Percentiles rank a stretch among this genome's conserved stretches.
Evolutionary conservation across 2,329 filamentous ascomycete genomes (phyloP).

Genomic region (Aphanoascus verrucosus): DNA sequence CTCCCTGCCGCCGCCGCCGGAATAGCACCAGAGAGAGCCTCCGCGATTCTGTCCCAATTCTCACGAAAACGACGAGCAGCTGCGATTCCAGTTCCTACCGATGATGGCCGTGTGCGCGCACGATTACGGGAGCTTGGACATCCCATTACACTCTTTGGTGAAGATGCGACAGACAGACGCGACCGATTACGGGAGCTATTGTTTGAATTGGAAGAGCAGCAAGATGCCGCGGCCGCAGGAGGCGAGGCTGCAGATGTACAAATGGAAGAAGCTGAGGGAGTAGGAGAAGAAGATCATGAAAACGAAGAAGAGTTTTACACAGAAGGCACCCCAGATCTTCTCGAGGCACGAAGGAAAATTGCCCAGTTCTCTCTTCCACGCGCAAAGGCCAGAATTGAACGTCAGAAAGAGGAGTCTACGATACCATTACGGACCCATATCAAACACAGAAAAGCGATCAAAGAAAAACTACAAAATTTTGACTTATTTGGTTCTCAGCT

Average conservation of each 20-base stretch:
- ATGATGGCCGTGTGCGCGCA: conserved; percentile 74
- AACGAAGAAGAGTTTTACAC: conserved; percentile 95
- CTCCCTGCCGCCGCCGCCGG: conserved; percentile 56
- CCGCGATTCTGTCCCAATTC: conserved; percentile 76
- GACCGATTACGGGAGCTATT: conserved; percentile 77
- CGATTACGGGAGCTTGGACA: conserved; percentile 79
- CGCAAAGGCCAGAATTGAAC: conserved; percentile 63
- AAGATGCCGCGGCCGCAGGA: conserved; percentile 31
- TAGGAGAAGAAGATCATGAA: conserved; percentile 52
- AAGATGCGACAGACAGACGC: conserved; percentile 73
- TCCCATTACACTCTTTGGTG: conserved; percentile 87
- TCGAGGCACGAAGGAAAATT: conserved; percentile 67
- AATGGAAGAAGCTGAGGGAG: conserved; percentile 43
- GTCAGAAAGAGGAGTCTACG: conserved; percentile 67
- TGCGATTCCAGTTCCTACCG: conserved; percentile 82
- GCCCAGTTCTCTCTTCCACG: conserved; percentile 74
- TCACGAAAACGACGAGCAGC: conserved; percentile 82
- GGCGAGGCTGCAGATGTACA: conserved; percentile 44
- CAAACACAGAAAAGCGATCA: conserved; percentile 80
- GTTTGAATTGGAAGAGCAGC: conserved; percentile 58
- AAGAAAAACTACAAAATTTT: conserved; percentile 69
- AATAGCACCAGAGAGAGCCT: conserved; percentile 68
- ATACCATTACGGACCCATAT: conserved; percentile 85
- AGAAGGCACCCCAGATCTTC: conserved; percentile 60
- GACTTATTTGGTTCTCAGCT: conserved; percentile 91